These are phyloP conservation scores for Neurospora sp. DNA, from an alignment of 495 filamentous ascomycete genomes.

Conservation along the genomic window DNA sequence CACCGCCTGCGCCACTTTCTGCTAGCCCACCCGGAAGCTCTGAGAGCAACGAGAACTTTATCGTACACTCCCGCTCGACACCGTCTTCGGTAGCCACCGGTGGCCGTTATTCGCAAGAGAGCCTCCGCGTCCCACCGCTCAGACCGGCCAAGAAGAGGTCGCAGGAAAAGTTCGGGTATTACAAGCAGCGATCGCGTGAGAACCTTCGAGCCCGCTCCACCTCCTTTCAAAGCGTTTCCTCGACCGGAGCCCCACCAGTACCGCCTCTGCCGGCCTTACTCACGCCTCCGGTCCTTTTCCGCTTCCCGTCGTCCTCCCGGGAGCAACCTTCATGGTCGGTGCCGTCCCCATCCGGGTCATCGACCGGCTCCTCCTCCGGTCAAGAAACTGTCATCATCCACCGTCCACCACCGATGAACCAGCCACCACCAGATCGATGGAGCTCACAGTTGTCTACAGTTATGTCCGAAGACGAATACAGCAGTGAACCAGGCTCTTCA, in stretches of 20 bases:
- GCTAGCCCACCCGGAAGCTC: conserved; percentile 19
- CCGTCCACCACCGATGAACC: conserved; percentile 22
- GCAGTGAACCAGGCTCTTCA: conserved; percentile 28
- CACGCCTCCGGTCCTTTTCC: conserved; percentile 16
- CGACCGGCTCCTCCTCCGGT: conserved; percentile 13
- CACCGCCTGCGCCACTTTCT: conserved; percentile 4
- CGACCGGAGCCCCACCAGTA: conserved; percentile 26
- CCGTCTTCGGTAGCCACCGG: conserved; percentile 24
- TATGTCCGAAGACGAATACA: conserved; percentile 50
- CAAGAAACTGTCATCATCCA: conserved; percentile 3
- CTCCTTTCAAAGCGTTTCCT: conserved; percentile 38
- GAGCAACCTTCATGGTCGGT: conserved; percentile 20
- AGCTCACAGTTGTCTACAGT: conserved; percentile 69
- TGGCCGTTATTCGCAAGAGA: conserved; percentile 42
- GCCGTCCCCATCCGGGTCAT: conserved; percentile 7
- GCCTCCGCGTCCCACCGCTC: conserved; percentile 42
- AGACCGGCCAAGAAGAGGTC: conserved; percentile 32
- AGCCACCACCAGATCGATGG: conserved; percentile 45
- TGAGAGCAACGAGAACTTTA: conserved; percentile 31
- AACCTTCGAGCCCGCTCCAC: conserved; percentile 35
- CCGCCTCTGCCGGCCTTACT: conserved; percentile 24
- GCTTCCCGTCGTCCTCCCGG: conserved; percentile 9
- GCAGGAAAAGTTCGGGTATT: conserved; percentile 37
- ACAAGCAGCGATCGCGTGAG: conserved; percentile 38
- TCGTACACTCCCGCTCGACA: conserved; percentile 34